phyloP scores from a whole-genome alignment of 2,329 filamentous ascomycete species.

The Aspergillus sergii region DNA sequence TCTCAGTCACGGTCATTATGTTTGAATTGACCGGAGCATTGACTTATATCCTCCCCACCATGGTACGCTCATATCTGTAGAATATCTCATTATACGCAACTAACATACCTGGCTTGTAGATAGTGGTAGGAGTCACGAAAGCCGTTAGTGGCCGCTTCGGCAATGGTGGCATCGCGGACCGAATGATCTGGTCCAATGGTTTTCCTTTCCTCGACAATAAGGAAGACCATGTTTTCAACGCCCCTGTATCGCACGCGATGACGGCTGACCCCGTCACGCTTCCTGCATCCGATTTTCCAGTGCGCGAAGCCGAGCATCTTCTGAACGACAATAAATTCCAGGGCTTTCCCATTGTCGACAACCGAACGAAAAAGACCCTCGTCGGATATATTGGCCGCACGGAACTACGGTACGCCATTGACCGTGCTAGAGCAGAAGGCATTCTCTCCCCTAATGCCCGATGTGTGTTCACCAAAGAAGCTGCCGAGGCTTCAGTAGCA shows the following conservation, averaged over 20 bases:
- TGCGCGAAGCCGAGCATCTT: constrained; percentile 76
- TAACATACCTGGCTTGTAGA: constrained; percentile 47
- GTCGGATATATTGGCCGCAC: constrained; percentile 92
- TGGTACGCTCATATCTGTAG: constrained; percentile 55
- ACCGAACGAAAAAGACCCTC: constrained; percentile 68
- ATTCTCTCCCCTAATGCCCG: constrained; percentile 67
- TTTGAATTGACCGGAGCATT: constrained; percentile 97
- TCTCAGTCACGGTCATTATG: constrained; percentile 98
- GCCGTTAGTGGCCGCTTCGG: constrained; percentile 86
- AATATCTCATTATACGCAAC: not conserved
- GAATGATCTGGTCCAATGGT: constrained; percentile 98
- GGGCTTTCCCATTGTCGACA: constrained; percentile 89
- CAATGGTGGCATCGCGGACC: constrained; percentile 95
- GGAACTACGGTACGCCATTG: constrained; percentile 87
- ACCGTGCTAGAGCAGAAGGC: constrained; percentile 72
- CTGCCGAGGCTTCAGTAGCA: constrained; percentile 41
- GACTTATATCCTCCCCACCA: constrained; percentile 95
- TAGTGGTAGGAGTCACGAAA: constrained; percentile 96
- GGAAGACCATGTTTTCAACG: constrained; percentile 94
- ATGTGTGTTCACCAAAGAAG: constrained; percentile 69
- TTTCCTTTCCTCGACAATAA: constrained; percentile 97
- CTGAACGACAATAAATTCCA: constrained; percentile 80
- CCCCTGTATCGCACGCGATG: constrained; percentile 91
- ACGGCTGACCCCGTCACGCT: constrained; percentile 73
- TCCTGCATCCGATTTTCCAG: constrained; percentile 70